Evolutionary conservation across 495 filamentous ascomycete genomes (phyloP), one percentile per base, ranked within the genome.

Genomic region (Aspergillus mulundensis): DNA sequence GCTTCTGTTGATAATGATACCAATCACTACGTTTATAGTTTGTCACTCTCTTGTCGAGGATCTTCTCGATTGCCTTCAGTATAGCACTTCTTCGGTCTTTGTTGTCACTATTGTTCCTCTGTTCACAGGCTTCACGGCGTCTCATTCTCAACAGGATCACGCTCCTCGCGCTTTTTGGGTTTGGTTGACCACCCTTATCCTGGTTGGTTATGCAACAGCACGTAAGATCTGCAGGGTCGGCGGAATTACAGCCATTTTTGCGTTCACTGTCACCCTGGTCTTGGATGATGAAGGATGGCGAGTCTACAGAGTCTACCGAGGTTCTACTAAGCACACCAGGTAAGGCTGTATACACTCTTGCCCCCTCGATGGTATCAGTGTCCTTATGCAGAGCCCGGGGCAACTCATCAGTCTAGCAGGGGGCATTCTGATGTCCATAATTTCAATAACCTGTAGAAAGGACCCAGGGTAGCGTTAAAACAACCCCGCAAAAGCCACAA

Each of bases 221-320:
- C 7, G 10, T 34, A 48, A 48, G 45, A 48, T 48, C 45, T 48
- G 28, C 45, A 48, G 45, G 45, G 45, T 34, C 45, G 18, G 19
- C n/a, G 14, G n/a, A 40, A 12, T 7, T 1, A 18, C 3, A 16
- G 38, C 32, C 32, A 15, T 4, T 14, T 4, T 2, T 36, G 32
- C 12, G 32, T 10, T 15, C 32, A 11, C 8, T 10, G 32, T 36
- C 32, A 36, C 12, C 32, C 11, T 36, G 7, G 6, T 10, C 32
- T 36, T 14, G 3, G 28, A 5, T 5, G 28, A 5, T 5, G 28
- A 30, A 30, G 28, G 28, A 30, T 38, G 3, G 34, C n/a, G n/a
- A n/a, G n/a, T n/a, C n/a, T n/a, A n/a, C n/a, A n/a, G n/a, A n/a
- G n/a, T n/a, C n/a, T n/a, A n/a, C n/a, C n/a, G n/a, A n/a, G n/a